Base-by-base conservation (phyloP, 805 yeast genomes). In the Starmera amethionina region DNA sequence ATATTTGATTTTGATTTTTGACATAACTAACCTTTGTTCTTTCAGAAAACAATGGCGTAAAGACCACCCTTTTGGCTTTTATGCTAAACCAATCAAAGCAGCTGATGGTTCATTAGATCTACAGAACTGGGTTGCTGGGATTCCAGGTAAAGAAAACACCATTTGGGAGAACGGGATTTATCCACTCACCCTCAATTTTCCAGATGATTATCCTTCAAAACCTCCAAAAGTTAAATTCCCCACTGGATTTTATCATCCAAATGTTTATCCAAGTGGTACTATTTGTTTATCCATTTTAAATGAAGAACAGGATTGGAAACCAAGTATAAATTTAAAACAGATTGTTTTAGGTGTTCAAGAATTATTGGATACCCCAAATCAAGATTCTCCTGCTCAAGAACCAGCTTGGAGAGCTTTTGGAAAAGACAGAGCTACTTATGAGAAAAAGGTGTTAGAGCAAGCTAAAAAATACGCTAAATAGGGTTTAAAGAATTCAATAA, bases 251-350 rank as follows among this genome's bases (percentile, higher is more conserved):
- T 93, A 88, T 64, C 99, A 93, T 62, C 99, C 99, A 11, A 93
- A 93, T 54, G 90, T 93, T 9, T 93, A 93, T 54, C 99, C 99
- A 1, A 84, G 95, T 41, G 99, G 99, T 2, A 93, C 97, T 1
- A 81, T 93, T 31, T 93, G 99, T 63, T 72, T 93, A 36, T 81
- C 94, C 40, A 89, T 93, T 40, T 68, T 93, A 56, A 93, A 93
- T 60, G 98, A 93, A 59, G 88, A 82, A 36, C 94, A 89, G 61
- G 97, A 87, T 60, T 93, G 99, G 99, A 77, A 96, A 55, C 98
- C 99, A 1, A 96, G 96, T 8, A 83, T 90, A 49, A 85, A 95
- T 13, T 63, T 90, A 49, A 88, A 86, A 56, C 95, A 90, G 58
- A 82, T 93, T 43, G 80, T 83, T 2, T 65, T 88, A 45, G 99